Evolutionary conservation across 2,329 filamentous ascomycete species (phyloP), one percentile per base, ranked within the genome.

Genomic region (Fusarium setosum): DNA sequence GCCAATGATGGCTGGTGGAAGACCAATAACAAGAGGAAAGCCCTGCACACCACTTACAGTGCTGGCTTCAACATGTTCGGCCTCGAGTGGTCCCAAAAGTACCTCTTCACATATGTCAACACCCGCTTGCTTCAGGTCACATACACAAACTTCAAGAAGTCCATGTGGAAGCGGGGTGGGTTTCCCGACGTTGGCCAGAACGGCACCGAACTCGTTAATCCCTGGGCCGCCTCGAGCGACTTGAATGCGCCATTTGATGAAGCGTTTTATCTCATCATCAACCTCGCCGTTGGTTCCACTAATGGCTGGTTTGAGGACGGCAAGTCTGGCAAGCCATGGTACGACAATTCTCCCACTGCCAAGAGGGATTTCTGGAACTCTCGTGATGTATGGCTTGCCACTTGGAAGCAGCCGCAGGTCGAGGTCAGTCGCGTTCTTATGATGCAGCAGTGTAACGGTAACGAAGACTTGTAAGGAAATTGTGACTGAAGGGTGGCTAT

Each of bases 231-330:
- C 64, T 90, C 89, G 1, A 86, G 86, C 10, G 82, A 82, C 26
- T 71, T 84, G 34, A 86, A 89, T 61, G 88, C 91, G 0, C 92
- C 92, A 0, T 95, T 95, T 70, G 92, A 94, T 72, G 84, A 92
- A 66, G 79, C 86, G 15, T 94, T 94, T 72, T 94, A 92, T 71
- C 84, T 95, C 42, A 90, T 94, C 68, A 75, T 95, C 56, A 92
- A 92, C 72, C 82, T 94, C 4, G 91, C 88, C 11, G 91, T 94
- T 8, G 92, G 92, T 26, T 88, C 88, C 48, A 93, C 90, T 20
- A 94, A 94, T 68, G 92, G 92, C 34, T 96, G 92, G 92, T 96
- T 96, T 73, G 81, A 90, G 72, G 92, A 96, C 74, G 88, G 89
- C 18, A 81, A 84, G 68, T 84, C 83, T 38, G 85, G 84, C 29